These are phyloP conservation scores for Kluyveromyces sp. DNA, from an alignment of 1,139 yeast species.

Conservation along the genomic window DNA sequence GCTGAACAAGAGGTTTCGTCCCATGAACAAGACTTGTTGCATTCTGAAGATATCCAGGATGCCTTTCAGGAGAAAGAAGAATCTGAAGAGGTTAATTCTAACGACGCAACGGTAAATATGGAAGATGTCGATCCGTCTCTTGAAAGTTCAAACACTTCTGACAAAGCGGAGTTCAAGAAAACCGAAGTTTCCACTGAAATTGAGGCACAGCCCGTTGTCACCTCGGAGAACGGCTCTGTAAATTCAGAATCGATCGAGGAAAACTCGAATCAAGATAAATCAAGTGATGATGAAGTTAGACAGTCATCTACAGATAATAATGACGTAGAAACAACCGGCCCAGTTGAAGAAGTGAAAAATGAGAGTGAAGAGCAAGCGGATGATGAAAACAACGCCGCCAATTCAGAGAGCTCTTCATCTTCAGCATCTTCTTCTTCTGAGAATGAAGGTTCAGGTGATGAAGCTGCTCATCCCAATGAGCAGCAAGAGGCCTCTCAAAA, in stretches of 20 bases:
- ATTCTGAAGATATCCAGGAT: not conserved
- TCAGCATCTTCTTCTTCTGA: not conserved
- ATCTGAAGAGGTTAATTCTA: not conserved
- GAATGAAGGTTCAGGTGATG: not conserved
- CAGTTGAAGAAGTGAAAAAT: not conserved
- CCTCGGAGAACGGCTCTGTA: not conserved
- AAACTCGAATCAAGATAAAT: not conserved
- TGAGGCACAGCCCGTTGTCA: slow-evolving; percentile 7
- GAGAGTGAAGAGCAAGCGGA: not conserved
- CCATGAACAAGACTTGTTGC: not conserved
- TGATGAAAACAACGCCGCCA: no score
- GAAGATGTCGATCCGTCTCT: not conserved
- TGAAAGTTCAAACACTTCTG: not conserved
- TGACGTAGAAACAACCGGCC: not conserved
- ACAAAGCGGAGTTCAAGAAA: not conserved
- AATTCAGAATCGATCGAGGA: not conserved
- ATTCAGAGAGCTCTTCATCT: no score
- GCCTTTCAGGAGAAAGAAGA: not conserved
- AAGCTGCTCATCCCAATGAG: not conserved
- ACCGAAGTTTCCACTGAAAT: not conserved
- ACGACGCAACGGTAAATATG: not conserved
- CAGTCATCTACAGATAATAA: not conserved
- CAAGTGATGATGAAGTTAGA: not conserved
- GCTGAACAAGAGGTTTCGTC: not conserved
- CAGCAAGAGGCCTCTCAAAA: slow-evolving; percentile 2